Evolutionary conservation across 2,329 filamentous ascomycete genomes (phyloP).

Genomic region (Westerdykella aurantiaca): DNA sequence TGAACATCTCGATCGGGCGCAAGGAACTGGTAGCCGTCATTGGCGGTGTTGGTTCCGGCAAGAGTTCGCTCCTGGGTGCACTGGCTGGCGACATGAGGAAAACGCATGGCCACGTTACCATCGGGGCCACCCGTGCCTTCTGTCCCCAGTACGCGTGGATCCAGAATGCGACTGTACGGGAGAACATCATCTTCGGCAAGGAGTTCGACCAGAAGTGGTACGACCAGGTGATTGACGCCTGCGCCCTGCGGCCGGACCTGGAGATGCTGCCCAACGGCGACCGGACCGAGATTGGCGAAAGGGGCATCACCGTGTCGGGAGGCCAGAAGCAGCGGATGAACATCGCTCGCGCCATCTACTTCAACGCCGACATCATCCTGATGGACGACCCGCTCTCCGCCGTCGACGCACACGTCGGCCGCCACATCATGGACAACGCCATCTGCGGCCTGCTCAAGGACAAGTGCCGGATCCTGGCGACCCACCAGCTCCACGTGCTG

Average conservation of each 20-base stretch:
- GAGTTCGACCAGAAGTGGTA: constrained; percentile 69
- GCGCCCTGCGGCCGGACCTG: constrained; percentile 76
- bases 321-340: constrained; percentile 94
- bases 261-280: constrained; percentile 92
- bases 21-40: constrained; percentile 82
- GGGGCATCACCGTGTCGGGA: constrained; percentile 90
- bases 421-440: constrained; percentile 83
- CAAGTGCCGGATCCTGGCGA: constrained; percentile 87
- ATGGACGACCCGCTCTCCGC: constrained; percentile 60
- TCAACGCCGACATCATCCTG: constrained; percentile 56
- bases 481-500: constrained; percentile 90
- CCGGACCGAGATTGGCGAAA: constrained; percentile 86
- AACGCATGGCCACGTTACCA: constrained; percentile 64
- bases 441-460: constrained; percentile 83
- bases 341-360: constrained; percentile 74
- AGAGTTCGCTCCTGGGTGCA: constrained; percentile 81
- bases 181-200: constrained; percentile 91
- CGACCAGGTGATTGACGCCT: constrained; percentile 74
- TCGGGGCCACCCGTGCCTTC: constrained; percentile 78
- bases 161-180: constrained; percentile 77
- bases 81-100: constrained; percentile 91
- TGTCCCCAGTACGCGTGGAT: constrained; percentile 98
- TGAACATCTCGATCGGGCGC: constrained; percentile 63
- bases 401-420: constrained; percentile 55
- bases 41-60: constrained; percentile 81